Evolutionary conservation across 805 yeast genomes (phyloP), one percentile per base, ranked within the genome.

Genomic region (Yamadazyma insecticola): DNA sequence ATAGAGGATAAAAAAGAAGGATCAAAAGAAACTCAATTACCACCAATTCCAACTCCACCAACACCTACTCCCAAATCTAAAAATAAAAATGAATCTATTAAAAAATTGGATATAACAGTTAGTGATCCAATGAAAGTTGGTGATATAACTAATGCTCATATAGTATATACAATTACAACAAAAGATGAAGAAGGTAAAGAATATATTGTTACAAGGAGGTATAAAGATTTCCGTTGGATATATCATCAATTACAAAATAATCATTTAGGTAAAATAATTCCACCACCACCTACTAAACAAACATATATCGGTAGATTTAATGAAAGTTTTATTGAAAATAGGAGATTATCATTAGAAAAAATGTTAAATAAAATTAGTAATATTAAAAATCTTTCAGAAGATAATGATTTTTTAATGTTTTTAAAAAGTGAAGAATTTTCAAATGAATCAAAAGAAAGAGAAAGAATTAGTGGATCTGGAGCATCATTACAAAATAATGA

Each of bases 51-150:
- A 23, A 28, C 16, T 30, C 36, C 2, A 22, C 43, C 48, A 16
- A n/a, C n/a, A n/a, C 45, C 43, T 2, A 17, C 28, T 5, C 37
- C 36, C 12, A 24, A 20, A 18, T 11, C 14, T 26, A 9, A 15
- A 13, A 22, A 37, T 41, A 28, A 28, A 19, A 15, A 16, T 13
- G 24, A 18, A n/a, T 13, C 15, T 13, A 32, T 23, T 25, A 63
- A 56, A 24, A 53, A 60, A 12, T 70, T 84, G 38, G 77, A 73
- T 4, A 81, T 89, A 22, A 57, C 77, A 2, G 95, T 89, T 9
- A 90, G 90, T 2, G 96, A 89, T 53, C 97, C 97, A 0, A 71
- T 78, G 44, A 87, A 85, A 52, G 89, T 92, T 4, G 96, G 96
- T 3, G 98, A 92, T 42, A 59, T 89, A 26, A 78, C 97, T 0